Base-by-base conservation (phyloP, 1,284 basidiomycete genomes). In the Boletus subluridellus region DNA sequence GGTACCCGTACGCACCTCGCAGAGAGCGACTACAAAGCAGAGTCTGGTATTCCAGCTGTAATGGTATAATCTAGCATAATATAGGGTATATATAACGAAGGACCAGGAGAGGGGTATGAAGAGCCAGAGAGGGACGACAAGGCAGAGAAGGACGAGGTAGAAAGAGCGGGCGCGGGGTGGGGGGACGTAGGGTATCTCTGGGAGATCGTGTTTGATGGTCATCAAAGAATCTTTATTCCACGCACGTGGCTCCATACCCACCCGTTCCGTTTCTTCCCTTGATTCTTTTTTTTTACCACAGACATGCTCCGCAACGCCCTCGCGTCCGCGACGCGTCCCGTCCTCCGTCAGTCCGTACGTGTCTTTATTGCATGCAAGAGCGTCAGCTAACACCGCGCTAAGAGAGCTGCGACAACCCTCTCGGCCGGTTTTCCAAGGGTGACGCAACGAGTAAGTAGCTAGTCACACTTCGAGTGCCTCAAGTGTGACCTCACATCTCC, bases 401-500 rank as follows among this genome's bases (percentile, higher is more conserved):
- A 89, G 87, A 79, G 89, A 72, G 72, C 82, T 64, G 91, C 89
- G 50, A 92, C 92, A 45, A 91, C 90, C 42, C 82, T 92, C 66
- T 85, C 91, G 55, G 87, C 91, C 57, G 88, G 86, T 52, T 92
- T 90, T 73, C 88, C 91, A 64, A 85, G 82, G 74, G 83, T 90
- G 63, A 79, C 85, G 39, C 82, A 86, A 69, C 82, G 86, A 70
- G 90, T 90, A 70, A 63, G 82, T 21, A 21, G 21, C 21, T 21
- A 21, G 21, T 75, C 54, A 34, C 42, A 39, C 21, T 37, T 47
- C 12, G 34, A 35, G 14, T n/a, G 14, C 35, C 34, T 50, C 37
- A n/a, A 45, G 3, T 37, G 49, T 52, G 21, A 58, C 47, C 61
- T 63, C 49, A 69, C 58, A 6, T 50, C 39, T 54, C 58, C 12